Evolutionary conservation across 805 yeast genomes (phyloP), one percentile per base, ranked within the genome.

Genomic region (Kodamaea lidongshanica): DNA sequence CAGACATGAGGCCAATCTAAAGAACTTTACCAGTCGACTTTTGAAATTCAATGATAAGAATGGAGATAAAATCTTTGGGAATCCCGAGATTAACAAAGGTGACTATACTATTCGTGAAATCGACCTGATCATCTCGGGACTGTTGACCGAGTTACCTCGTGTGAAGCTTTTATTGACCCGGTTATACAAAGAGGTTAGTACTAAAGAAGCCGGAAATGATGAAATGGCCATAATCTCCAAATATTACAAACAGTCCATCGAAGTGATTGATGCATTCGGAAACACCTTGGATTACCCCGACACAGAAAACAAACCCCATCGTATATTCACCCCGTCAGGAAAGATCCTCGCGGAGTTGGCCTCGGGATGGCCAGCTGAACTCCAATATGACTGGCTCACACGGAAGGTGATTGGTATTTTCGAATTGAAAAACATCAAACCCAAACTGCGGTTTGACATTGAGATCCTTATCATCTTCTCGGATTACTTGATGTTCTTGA

Each of bases 1-100:
- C 66, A 67, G 96, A 34, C 96, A 89, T 54, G 95, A 88, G 54
- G 95, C 96, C 6, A 95, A 95, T 12, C 72, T 92, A 7, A 77
- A 76, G 40, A 67, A 70, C 31, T 85, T 85, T 42, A 58, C 68
- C 11, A 61, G 75, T 7, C 68, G 69, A 30, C 64, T 74, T 41
- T 66, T 69, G 14, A 67, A 48, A 34, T 63, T 63, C 38, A 36
- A 45, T 34, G 29, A 35, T n/a, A 55, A 52, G 31, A 54, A 60
- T 33, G 44, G 44, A 3, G 33, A 40, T n/a, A 46, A 41, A 18
- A 44, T 60, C 5, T 52, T 65, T 32, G 52, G 42, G 3, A 54
- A 59, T 31, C 23, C 36, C 7, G 28, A 33, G 2, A 53, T 61
- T 23, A 63, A 64, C 40, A 42, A 50, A 21, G 49, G 51, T 3